Percentiles rank a stretch among this genome's conserved stretches.
These are phyloP conservation scores for Incumbomyces delicatus DNA, from an alignment of 2,329 filamentous ascomycete species.

Conservation along the genomic window DNA sequence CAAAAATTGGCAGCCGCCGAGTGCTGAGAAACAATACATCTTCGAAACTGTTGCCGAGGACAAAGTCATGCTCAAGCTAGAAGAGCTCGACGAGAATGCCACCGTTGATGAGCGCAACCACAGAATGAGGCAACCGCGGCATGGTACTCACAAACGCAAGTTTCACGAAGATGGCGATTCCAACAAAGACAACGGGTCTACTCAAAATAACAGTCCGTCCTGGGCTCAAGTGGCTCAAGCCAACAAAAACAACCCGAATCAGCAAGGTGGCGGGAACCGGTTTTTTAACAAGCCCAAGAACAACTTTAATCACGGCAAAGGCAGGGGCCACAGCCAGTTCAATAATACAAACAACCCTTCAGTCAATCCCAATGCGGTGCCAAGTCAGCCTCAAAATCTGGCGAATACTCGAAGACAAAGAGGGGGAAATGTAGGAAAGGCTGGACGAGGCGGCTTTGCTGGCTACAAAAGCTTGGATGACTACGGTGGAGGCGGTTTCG, in stretches of 20 bases:
- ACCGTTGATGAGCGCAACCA: constrained; percentile 7
- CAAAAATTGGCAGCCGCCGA: constrained; percentile 69
- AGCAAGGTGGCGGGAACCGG: constrained; percentile 1
- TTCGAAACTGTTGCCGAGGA: constrained; percentile 82
- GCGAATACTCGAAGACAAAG: constrained; percentile 5
- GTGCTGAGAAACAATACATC: constrained; percentile 58
- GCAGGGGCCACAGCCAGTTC: constrained; percentile 11
- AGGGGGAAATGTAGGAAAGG: not conserved
- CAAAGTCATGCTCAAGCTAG: constrained; percentile 72
- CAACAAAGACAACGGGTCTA: constrained; percentile 27
- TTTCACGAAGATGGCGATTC: constrained; percentile 43
- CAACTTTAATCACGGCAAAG: constrained; percentile 3
- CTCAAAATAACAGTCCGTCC: constrained; percentile 16
- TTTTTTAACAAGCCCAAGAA: constrained; percentile 5
- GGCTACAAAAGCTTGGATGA: constrained; percentile 62
- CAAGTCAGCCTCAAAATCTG: constrained; percentile 8
- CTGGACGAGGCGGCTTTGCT: constrained; percentile 25
- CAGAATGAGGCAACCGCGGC: constrained; percentile 48
- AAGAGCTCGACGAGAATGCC: constrained; percentile 49
- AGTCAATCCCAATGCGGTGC: constrained; percentile 11
- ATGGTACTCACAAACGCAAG: constrained; percentile 46
- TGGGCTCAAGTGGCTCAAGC: constrained; percentile 10
- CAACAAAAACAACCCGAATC: constrained; percentile 3
- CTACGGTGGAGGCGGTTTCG: constrained; percentile 25
- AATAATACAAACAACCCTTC: constrained; percentile 11